Evolutionary conservation across 1,139 yeast genomes (phyloP).

Genomic region (Yamadazyma triangularis): DNA sequence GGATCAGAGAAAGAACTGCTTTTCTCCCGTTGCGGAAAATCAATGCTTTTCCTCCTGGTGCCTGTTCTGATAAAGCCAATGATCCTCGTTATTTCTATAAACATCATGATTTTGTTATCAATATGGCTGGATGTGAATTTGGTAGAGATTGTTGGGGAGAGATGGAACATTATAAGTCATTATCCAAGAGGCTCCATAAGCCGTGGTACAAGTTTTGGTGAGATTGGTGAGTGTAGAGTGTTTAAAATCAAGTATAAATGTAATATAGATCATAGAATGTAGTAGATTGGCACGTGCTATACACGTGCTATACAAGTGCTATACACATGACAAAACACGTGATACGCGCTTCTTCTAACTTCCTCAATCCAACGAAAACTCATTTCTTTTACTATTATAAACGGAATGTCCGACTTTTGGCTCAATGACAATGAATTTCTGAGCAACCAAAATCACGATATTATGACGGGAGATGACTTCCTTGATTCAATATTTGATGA

Average conservation of each 20-base stretch:
- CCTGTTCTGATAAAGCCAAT: constrained; percentile 74
- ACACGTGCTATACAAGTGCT: too few relatives aligned
- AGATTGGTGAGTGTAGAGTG: too few relatives aligned
- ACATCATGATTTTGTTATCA: constrained; percentile 81
- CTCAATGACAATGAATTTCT: constrained; percentile 40
- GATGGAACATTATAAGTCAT: constrained; percentile 79
- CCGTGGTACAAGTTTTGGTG: constrained; percentile 42
- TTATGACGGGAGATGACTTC: constrained; percentile 27
- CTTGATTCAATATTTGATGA: constrained; percentile 34
- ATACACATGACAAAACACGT: too few relatives aligned
- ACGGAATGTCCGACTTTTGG: constrained; percentile 46
- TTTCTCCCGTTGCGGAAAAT: constrained; percentile 82
- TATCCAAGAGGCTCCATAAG: constrained; percentile 52
- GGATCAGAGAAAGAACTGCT: constrained; percentile 85
- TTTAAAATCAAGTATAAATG: too few relatives aligned
- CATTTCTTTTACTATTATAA: too few relatives aligned
- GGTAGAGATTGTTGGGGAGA: constrained; percentile 98
- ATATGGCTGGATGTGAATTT: constrained; percentile 98
- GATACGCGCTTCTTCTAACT: not conserved
- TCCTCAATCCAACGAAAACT: constrained; percentile 1
- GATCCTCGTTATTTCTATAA: constrained; percentile 73
- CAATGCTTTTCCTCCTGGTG: constrained; percentile 95
- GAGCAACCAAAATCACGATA: constrained; percentile 11
- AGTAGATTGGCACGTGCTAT: too few relatives aligned
- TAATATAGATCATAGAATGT: too few relatives aligned